These are phyloP conservation scores for Myriosclerotinia scirpicola DNA, from an alignment of 2,329 filamentous ascomycete genomes.

Conservation along the genomic window DNA sequence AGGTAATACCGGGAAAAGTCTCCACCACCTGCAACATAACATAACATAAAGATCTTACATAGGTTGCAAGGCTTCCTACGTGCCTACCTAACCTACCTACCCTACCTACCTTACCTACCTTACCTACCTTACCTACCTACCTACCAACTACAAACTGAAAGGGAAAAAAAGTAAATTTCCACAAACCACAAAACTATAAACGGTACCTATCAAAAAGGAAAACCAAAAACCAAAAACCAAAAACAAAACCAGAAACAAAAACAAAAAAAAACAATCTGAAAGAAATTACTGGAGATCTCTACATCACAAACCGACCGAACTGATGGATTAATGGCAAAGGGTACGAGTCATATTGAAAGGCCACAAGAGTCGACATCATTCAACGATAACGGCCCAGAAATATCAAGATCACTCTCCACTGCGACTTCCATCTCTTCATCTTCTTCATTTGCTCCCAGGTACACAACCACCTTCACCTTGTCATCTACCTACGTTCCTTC, in stretches of 20 bases:
- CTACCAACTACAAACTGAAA: background rate
- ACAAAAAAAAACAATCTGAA: background rate
- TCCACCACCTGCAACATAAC: too few relatives aligned
- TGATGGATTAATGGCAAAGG: constrained; percentile 26
- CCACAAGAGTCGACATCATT: constrained; percentile 25
- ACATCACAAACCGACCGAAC: constrained; percentile 14
- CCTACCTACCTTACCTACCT: too few relatives aligned
- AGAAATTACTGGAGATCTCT: constrained; percentile 17
- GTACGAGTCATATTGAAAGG: constrained; percentile 25
- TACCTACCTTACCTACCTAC: too few relatives aligned
- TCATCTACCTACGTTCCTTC: constrained; percentile 21
- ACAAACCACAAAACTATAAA: too few relatives aligned
- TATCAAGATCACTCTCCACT: constrained; percentile 24
- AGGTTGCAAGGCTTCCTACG: too few relatives aligned
- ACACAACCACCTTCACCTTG: constrained; percentile 29
- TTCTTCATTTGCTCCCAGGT: constrained; percentile 28
- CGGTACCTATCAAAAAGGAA: background rate
- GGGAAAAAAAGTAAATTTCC: background rate
- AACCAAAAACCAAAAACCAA: too few relatives aligned
- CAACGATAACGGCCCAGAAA: constrained; percentile 24
- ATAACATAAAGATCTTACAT: too few relatives aligned
- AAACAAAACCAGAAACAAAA: too few relatives aligned
- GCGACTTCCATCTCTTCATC: constrained; percentile 26
- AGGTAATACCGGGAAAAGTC: too few relatives aligned
- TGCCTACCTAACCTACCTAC: too few relatives aligned